Base-by-base conservation (phyloP, 768 basidiomycete species). In the Suillus hirtellus region DNA sequence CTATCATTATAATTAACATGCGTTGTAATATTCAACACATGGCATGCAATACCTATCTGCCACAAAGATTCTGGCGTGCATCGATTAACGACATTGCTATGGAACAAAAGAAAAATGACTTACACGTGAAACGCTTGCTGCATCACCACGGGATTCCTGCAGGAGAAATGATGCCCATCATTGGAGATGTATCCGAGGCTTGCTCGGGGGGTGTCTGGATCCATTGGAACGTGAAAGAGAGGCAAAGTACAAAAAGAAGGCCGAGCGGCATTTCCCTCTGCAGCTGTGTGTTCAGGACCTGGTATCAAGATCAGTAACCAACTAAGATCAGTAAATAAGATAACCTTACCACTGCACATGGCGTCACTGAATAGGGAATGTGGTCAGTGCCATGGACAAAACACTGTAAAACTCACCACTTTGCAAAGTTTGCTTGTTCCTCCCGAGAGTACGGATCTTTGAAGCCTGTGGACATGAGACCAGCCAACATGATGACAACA, bases 381-480 rank as follows among this genome's bases (percentile, higher is more conserved):
- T 19, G 24, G 2, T 24, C 37, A 37, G 14, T 37, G 14, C 1
- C 12, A 38, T 1, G 15, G 24, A 27, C 24, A 15, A 27, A 7
- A 14, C 24, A 50, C 24, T 56, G 14, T 17, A 37, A 34, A 35
- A 70, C 79, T 49, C 31, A 31, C 31, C 31, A 31, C 31, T 83
- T 82, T 0, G 75, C 73, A 68, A 87, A 88, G 47, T 80, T 79
- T 0, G 76, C 56, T 66, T 82, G 82, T 53, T 87, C 85, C 40
- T 86, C 84, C 27, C 77, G 77, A 15, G 85, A 80, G 63, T 88
- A 88, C 0, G 86, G 86, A 67, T 88, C 86, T 77, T 81, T 85
- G 75, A 87, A 88, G 14, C 83, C 86, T 86, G 54, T 12, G 49
- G 17, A 60, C 15, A n/a, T 44, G 19, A 24, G 42, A 4, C 31